Evolutionary conservation across 1,139 yeast species (phyloP).

Genomic region (Suhomyces coccinellae): DNA sequence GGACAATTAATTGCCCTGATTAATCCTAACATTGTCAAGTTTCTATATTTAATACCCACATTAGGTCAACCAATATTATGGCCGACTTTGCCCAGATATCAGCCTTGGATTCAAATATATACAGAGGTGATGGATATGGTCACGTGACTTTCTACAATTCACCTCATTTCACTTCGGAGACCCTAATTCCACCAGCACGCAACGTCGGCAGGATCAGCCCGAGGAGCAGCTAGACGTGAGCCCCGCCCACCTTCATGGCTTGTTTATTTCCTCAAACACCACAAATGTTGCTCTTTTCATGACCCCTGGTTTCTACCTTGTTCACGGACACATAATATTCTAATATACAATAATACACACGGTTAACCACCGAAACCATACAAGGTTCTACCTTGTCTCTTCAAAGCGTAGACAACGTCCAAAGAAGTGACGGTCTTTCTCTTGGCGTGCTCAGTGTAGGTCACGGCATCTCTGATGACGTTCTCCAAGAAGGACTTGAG

Average conservation of each 20-base stretch:
- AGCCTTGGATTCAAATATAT: no score
- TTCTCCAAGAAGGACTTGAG: slow-evolving; percentile 94
- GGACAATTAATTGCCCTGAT: no score
- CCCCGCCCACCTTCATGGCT: neutral
- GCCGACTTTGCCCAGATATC: no score
- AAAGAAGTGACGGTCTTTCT: slow-evolving; percentile 99
- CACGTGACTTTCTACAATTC: no score
- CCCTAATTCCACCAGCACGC: no score
- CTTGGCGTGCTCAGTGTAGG: slow-evolving; percentile 99
- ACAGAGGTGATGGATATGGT: no score
- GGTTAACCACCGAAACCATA: slow-evolving; percentile 99
- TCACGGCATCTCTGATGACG: slow-evolving; percentile 98
- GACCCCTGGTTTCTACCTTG: neutral
- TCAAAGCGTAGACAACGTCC: slow-evolving; percentile 98
- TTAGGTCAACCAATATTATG: no score
- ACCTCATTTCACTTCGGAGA: no score
- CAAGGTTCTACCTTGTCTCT: slow-evolving; percentile 99
- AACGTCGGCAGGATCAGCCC: no score
- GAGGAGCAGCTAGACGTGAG: no score
- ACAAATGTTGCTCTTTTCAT: neutral
- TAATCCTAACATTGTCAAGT: no score
- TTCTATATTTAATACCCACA: no score
- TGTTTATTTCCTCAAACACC: neutral
- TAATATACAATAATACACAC: slow-evolving; percentile 29
- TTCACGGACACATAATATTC: slow-evolving; percentile 18